Percentiles rank a stretch among this genome's conserved stretches.
These are phyloP conservation scores for Aspergillus oerlinghausenensis DNA, from an alignment of 2,329 filamentous ascomycete genomes.

Conservation along the genomic window DNA sequence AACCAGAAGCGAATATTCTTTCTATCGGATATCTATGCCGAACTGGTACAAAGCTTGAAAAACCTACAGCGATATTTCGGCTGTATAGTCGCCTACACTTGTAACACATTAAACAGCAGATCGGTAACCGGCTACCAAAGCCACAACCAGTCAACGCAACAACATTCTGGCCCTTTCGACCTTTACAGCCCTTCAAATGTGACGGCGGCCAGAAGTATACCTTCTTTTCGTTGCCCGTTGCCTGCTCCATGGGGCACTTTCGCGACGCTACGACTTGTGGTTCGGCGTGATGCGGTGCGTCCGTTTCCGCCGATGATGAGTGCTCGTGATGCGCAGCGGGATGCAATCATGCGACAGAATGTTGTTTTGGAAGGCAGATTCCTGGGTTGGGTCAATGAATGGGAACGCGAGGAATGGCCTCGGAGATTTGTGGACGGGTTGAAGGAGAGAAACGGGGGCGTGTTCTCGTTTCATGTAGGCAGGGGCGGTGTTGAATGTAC, in stretches of 20 bases:
- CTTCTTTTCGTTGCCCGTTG: conserved; percentile 31
- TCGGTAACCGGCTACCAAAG: conserved; percentile 4
- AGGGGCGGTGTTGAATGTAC: conserved; percentile 20
- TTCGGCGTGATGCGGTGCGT: conserved; percentile 31
- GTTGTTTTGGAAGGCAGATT: conserved; percentile 33
- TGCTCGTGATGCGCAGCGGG: conserved; percentile 28
- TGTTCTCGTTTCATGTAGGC: conserved; percentile 27
- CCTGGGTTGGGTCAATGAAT: conserved; percentile 35
- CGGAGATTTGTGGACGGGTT: conserved; percentile 24
- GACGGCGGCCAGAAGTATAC: conserved; percentile 9
- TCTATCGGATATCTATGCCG: conserved; percentile 27
- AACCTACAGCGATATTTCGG: conserved; percentile 34
- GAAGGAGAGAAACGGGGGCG: conserved; percentile 23
- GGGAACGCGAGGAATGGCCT: conserved; percentile 34
- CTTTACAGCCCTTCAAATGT: conserved; percentile 8
- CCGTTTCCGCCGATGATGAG: conserved; percentile 33
- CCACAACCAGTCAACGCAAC: conserved; percentile 1
- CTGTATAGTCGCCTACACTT: conserved; percentile 38
- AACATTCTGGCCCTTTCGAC: conserved; percentile 18
- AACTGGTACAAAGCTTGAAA: conserved; percentile 28
- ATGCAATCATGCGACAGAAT: conserved; percentile 32
- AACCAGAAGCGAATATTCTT: conserved; percentile 25
- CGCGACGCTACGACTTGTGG: conserved; percentile 34
- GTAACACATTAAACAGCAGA: conserved; percentile 19
- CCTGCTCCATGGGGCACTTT: conserved; percentile 38